Conservation (phyloP, 805 yeast species). For the Candida anglica region DNA sequence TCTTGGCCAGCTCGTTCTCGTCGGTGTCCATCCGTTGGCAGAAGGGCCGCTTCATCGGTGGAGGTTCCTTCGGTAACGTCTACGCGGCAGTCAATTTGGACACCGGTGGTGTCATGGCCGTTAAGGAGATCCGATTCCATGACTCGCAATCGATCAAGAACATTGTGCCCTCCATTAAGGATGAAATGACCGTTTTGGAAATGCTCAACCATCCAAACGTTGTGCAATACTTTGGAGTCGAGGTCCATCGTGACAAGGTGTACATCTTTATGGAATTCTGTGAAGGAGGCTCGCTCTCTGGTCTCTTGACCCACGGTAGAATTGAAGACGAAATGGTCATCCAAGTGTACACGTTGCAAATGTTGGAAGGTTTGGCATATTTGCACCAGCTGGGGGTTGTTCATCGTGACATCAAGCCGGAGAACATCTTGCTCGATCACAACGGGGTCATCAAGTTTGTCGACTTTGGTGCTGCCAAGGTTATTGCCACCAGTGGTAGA, state of each 20-base stretch:
- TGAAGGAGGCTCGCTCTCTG: constrained; percentile 90
- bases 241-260: constrained; percentile 92
- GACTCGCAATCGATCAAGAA: constrained; percentile 81
- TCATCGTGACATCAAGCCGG: constrained; percentile 97
- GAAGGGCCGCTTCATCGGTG: constrained; percentile 88
- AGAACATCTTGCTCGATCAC: constrained; percentile 83
- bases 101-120: constrained; percentile 95
- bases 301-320: constrained; percentile 82
- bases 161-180: constrained; percentile 84
- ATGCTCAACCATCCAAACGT: constrained; percentile 94
- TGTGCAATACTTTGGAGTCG: constrained; percentile 95
- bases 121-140: constrained; percentile 88
- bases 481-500: constrained; percentile 60
- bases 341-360: constrained; percentile 84
- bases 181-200: constrained; percentile 94
- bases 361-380: constrained; percentile 93
- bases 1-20: constrained; percentile 84
- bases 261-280: constrained; percentile 97
- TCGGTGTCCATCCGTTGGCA: constrained; percentile 96
- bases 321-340: constrained; percentile 93
- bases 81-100: constrained; percentile 89
- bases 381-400: constrained; percentile 91
- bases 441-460: constrained; percentile 92
- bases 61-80: constrained; percentile 94
- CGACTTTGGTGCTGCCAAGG: constrained; percentile 97